Percentiles rank a stretch among this genome's conserved stretches.
These are phyloP conservation scores for Boletus sp. DNA, from an alignment of 768 basidiomycete genomes.

Conservation along the genomic window DNA sequence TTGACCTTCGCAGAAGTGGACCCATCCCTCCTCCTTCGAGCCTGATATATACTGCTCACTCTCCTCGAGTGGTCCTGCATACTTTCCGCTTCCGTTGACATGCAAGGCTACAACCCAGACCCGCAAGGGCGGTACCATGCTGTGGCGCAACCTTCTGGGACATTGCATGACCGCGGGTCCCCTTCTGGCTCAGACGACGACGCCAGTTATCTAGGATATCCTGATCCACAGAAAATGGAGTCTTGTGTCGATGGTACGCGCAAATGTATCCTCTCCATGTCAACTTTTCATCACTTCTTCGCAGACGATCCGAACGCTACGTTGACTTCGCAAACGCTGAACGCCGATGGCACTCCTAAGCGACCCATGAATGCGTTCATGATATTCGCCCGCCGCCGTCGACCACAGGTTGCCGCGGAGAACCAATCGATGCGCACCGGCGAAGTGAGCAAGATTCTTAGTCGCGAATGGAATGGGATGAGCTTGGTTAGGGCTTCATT, in stretches of 20 bases:
- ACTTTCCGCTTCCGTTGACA: slow-evolving; percentile 14
- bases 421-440: slow-evolving; percentile 90
- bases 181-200: slow-evolving; percentile 61
- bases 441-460: slow-evolving; percentile 85
- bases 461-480: slow-evolving; percentile 86
- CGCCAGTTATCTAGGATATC: slow-evolving; percentile 26
- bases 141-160: slow-evolving; percentile 28
- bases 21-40: slow-evolving; percentile 5
- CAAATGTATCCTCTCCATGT: slow-evolving; percentile 5
- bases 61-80: slow-evolving; percentile 4
- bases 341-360: slow-evolving; percentile 85
- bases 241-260: slow-evolving; percentile 45
- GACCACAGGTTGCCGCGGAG: slow-evolving; percentile 83
- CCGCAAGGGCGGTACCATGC: slow-evolving; percentile 22
- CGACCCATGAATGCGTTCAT: slow-evolving; percentile 94
- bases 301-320: slow-evolving; percentile 43
- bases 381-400: slow-evolving; percentile 82
- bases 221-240: slow-evolving; percentile 42
- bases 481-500: slow-evolving; percentile 48
- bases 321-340: slow-evolving; percentile 76
- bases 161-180: slow-evolving; percentile 47
- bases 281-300: slow-evolving; percentile 11
- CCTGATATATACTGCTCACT: slow-evolving; percentile 5
- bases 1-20: slow-evolving; percentile 19
- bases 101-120: slow-evolving; percentile 30